Conservation (phyloP, 2,329 filamentous ascomycete genomes). For the Hypoxylon sp. region DNA sequence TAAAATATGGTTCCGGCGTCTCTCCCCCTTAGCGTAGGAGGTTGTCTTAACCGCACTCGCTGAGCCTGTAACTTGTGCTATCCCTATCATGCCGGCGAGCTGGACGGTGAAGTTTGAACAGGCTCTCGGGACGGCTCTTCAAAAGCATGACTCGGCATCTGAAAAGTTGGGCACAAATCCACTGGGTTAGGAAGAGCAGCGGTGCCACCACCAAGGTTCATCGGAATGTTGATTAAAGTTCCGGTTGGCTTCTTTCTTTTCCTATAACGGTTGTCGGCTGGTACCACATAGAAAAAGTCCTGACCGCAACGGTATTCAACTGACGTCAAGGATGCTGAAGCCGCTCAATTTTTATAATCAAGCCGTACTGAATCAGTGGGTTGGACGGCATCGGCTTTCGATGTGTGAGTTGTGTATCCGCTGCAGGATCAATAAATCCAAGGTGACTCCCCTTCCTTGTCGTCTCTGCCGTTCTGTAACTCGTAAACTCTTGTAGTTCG, state of each 20-base stretch:
- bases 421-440: slow-evolving; percentile 24
- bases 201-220: slow-evolving; percentile 24
- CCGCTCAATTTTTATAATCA: slow-evolving; percentile 10
- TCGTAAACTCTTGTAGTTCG: too few species aligned
- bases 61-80: too few species aligned
- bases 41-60: too few species aligned
- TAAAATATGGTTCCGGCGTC: slow-evolving; percentile 18
- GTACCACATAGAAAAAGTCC: background rate
- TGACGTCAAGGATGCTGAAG: slow-evolving; percentile 12
- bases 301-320: background rate
- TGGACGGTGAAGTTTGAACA: slow-evolving; percentile 9
- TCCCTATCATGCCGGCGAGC: too few species aligned
- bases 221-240: slow-evolving; percentile 10
- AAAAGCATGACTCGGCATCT: slow-evolving; percentile 19
- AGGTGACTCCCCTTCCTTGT: slow-evolving; percentile 11
- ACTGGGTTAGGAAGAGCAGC: slow-evolving; percentile 11
- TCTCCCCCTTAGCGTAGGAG: too few species aligned
- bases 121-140: slow-evolving; percentile 34
- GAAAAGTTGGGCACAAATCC: slow-evolving; percentile 17
- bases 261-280: slow-evolving; percentile 33
- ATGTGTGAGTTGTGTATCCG: slow-evolving; percentile 16
- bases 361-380: slow-evolving; percentile 1
- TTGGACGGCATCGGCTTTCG: slow-evolving; percentile 17
- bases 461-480: background rate
- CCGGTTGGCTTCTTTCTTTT: slow-evolving; percentile 12